These are phyloP conservation scores for Serendipita sp. DNA, from an alignment of 768 basidiomycete genomes.

Conservation along the genomic window DNA sequence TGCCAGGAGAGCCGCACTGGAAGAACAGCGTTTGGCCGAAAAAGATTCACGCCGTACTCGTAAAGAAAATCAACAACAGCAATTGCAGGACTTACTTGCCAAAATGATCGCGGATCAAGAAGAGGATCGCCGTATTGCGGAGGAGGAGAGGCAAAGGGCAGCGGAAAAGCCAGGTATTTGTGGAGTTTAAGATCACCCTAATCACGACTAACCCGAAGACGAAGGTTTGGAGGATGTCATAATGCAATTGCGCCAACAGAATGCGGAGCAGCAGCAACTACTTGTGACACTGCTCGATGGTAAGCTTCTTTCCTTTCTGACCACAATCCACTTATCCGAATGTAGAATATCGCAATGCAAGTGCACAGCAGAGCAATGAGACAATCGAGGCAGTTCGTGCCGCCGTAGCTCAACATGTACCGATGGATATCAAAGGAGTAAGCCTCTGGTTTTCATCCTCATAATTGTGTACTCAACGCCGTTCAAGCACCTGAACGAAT, in stretches of 20 bases:
- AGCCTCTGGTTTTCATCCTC: conserved; percentile 1
- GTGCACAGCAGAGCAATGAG: conserved; percentile 37
- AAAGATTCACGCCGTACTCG: conserved; percentile 41
- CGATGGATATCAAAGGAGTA: conserved; percentile 72
- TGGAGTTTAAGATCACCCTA: conserved; percentile 17
- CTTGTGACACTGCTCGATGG: conserved; percentile 27
- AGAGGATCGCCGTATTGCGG: conserved; percentile 2
- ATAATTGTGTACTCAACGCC: conserved; percentile 2
- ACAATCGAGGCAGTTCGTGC: conserved; percentile 49
- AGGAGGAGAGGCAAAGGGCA: conserved; percentile 20
- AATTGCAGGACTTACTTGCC: conserved; percentile 37
- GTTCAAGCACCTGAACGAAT: conserved; percentile 55
- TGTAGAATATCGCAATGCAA: conserved; percentile 9
- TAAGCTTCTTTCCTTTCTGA: conserved; percentile 6
- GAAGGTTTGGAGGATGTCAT: conserved; percentile 45
- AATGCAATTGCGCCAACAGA: conserved; percentile 41
- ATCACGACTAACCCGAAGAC: background rate
- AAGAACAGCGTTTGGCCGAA: conserved; percentile 47
- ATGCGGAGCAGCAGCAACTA: conserved; percentile 40
- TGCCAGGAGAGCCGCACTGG: conserved; percentile 39
- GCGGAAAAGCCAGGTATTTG: conserved; percentile 39
- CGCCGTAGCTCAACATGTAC: conserved; percentile 60
- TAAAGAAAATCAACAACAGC: conserved; percentile 40
- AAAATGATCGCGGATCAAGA: background rate
- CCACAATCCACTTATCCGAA: background rate